A percentile compares a stretch with the other conserved stretches of the same genome.
phyloP scores from a whole-genome alignment of 1,139 yeast genomes.

The Debaryomyces coudertii region DNA sequence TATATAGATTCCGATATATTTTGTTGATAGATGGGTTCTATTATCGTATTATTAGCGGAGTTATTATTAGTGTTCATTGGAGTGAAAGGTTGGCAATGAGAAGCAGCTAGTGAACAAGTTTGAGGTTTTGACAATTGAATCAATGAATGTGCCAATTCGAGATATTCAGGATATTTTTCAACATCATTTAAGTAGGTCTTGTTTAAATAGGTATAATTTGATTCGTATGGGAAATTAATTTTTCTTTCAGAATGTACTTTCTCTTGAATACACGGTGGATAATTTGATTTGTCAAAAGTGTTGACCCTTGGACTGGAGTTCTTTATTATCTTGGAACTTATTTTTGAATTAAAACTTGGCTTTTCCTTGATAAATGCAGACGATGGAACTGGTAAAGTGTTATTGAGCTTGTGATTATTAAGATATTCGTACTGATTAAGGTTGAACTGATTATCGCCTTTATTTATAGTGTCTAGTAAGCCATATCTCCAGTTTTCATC shows the following conservation, averaged over 20 bases:
- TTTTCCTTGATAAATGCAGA: conserved; percentile 19
- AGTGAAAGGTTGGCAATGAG: conserved; percentile 3
- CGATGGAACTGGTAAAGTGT: conserved; percentile 11
- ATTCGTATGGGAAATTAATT: conserved; percentile 57
- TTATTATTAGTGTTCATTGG: conserved; percentile 8
- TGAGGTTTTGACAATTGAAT: conserved; percentile 38
- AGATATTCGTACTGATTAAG: conserved; percentile 35
- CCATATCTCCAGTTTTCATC: conserved; percentile 53
- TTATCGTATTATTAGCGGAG: conserved; percentile 3
- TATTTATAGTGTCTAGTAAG: conserved; percentile 41
- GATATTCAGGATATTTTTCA: conserved; percentile 50
- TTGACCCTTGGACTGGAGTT: conserved; percentile 30
- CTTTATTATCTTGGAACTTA: conserved; percentile 36
- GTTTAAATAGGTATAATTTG: conserved; percentile 55
- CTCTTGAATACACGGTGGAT: conserved; percentile 11
- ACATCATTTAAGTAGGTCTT: conserved; percentile 50
- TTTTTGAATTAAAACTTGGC: conserved; percentile 47
- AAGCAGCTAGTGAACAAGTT: background rate
- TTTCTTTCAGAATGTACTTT: conserved; percentile 31
- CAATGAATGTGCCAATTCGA: conserved; percentile 50
- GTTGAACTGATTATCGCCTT: conserved; percentile 30
- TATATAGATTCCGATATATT: background rate
- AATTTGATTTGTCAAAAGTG: conserved; percentile 12
- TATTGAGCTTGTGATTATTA: conserved; percentile 23
- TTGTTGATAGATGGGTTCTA: background rate